phyloP scores from a whole-genome alignment of 140 eudicot genomes.

The Bidens hawaiensis region DNA sequence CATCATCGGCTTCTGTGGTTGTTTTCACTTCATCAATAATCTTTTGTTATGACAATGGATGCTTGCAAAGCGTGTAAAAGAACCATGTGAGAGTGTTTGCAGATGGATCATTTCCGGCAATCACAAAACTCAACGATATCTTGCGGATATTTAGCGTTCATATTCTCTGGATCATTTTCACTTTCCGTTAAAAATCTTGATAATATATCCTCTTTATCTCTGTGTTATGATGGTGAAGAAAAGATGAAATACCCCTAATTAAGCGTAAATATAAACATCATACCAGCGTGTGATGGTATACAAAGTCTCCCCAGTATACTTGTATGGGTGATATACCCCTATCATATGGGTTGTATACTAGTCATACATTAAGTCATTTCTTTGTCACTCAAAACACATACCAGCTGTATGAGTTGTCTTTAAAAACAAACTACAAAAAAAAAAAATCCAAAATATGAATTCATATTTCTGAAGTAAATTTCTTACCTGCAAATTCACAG shows the following conservation, averaged over 20 bases:
- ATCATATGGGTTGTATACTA: no score
- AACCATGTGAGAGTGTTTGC: no score
- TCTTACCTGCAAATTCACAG: slow-evolving; percentile 41
- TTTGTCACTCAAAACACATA: no score
- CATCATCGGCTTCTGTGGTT: slow-evolving; percentile 28
- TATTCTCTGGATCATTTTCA: slow-evolving; percentile 35
- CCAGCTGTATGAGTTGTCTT: no score
- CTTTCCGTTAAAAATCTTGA: slow-evolving; percentile 54
- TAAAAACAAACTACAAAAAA: no score
- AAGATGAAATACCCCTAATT: neutral
- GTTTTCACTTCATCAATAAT: slow-evolving; percentile 37
- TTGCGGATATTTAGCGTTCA: slow-evolving; percentile 40
- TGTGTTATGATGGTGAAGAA: slow-evolving; percentile 15
- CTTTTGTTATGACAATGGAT: slow-evolving; percentile 49
- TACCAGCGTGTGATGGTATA: no score
- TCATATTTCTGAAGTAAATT: no score
- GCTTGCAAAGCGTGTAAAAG: slow-evolving; percentile 54
- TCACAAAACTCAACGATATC: slow-evolving; percentile 53
- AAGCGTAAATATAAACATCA: neutral
- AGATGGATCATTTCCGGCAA: slow-evolving; percentile 65
- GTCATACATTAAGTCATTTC: no score
- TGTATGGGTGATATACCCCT: no score
- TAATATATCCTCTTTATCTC: slow-evolving; percentile 50
- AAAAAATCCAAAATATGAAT: no score
- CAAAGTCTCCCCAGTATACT: no score